A percentile compares a stretch with the other conserved stretches of the same genome.
Conservation (phyloP, 2,329 filamentous ascomycete species). For the Neonectria hederae region DNA sequence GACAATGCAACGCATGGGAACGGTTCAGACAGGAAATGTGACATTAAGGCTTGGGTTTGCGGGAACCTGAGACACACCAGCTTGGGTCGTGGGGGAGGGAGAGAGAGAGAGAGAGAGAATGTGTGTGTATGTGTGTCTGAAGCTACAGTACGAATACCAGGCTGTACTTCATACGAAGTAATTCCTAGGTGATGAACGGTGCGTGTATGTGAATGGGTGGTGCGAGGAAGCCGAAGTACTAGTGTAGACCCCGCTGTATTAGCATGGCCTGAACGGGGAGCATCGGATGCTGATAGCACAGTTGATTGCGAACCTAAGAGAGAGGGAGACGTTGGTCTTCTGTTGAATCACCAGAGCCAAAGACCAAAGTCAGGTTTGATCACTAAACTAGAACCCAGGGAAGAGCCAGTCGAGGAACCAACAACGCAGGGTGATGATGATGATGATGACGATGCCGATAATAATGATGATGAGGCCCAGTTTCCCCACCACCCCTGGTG, state of each 20-base stretch:
- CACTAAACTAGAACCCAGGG: background rate
- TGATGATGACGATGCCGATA: background rate
- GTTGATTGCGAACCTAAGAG: background rate
- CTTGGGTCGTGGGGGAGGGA: background rate
- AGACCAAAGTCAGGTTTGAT: background rate
- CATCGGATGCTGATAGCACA: background rate
- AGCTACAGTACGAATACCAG: too few species aligned
- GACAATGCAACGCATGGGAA: slow-evolving; percentile 2
- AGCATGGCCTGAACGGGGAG: background rate
- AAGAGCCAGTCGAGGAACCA: background rate
- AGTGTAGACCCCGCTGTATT: background rate
- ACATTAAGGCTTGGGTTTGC: background rate
- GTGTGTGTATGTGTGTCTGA: background rate
- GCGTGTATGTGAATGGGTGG: background rate
- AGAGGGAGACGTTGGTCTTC: too few species aligned
- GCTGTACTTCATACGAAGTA: too few species aligned
- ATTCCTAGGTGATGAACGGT: background rate
- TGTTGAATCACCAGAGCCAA: background rate
- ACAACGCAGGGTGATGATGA: background rate
- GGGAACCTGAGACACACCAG: background rate
- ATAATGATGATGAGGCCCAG: background rate
- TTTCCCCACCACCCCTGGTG: background rate
- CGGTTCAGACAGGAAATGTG: slow-evolving; percentile 7
- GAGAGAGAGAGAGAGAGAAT: too few species aligned
- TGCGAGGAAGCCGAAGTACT: background rate